Conservation (phyloP, 768 basidiomycete genomes). For the Kwoniella shandongensis region DNA sequence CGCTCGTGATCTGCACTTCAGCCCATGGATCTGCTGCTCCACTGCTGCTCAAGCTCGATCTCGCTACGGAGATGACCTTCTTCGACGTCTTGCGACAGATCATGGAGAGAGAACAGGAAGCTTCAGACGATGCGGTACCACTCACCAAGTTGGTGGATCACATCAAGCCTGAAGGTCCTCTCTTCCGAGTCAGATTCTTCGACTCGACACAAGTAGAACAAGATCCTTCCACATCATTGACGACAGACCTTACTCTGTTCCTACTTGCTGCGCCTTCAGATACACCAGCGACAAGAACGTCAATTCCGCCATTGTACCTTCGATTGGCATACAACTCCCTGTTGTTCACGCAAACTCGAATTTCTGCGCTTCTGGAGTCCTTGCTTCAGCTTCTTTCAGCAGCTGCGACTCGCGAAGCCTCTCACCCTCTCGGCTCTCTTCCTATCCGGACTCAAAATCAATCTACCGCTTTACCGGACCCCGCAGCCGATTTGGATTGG, state of each 20-base stretch:
- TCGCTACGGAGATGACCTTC: constrained; percentile 83
- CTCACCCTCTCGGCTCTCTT: constrained; percentile 72
- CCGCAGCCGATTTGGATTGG: constrained; percentile 88
- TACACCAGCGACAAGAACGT: constrained; percentile 59
- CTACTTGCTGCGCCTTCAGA: constrained; percentile 64
- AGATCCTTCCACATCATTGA: constrained; percentile 63
- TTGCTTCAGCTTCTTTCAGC: constrained; percentile 67
- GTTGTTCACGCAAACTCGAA: constrained; percentile 76
- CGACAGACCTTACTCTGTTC: constrained; percentile 90
- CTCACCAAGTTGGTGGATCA: constrained; percentile 73
- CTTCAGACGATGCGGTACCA: constrained; percentile 75
- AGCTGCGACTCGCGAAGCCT: constrained; percentile 62
- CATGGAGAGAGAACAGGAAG: constrained; percentile 78
- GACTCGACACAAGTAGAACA: constrained; percentile 59
- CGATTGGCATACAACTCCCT: constrained; percentile 92
- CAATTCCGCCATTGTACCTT: constrained; percentile 70
- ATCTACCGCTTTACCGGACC: constrained; percentile 70
- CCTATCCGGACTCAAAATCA: constrained; percentile 75
- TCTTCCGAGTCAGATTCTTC: constrained; percentile 96
- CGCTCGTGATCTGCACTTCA: constrained; percentile 82
- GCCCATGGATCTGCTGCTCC: constrained; percentile 68
- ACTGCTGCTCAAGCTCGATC: constrained; percentile 74
- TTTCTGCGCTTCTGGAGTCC: constrained; percentile 78
- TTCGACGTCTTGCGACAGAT: constrained; percentile 84
- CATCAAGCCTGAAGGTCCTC: constrained; percentile 57